phyloP scores from a whole-genome alignment of 1,284 basidiomycete genomes.

The Cystobasidium sp. region DNA sequence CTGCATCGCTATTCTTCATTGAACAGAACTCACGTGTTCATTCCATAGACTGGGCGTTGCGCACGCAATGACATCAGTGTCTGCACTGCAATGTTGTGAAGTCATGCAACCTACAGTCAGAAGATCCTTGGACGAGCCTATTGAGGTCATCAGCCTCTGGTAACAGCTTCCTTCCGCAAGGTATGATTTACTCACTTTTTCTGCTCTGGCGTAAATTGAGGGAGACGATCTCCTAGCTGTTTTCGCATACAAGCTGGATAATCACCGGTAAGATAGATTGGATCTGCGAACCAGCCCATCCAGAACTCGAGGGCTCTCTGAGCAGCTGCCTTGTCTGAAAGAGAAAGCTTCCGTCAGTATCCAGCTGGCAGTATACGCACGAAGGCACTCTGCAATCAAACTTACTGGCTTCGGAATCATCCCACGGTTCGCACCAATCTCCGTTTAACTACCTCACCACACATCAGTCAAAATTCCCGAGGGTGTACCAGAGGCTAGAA shows the following conservation, averaged over 20 bases:
- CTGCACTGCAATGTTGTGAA: slow-evolving; percentile 15
- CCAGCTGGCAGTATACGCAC: background rate
- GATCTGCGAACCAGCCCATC: slow-evolving; percentile 43
- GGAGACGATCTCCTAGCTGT: slow-evolving; percentile 69
- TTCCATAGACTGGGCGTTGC: slow-evolving; percentile 58
- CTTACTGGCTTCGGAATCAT: slow-evolving; percentile 56
- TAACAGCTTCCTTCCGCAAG: background rate
- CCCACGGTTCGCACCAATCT: slow-evolving; percentile 71
- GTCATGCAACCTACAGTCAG: slow-evolving; percentile 62
- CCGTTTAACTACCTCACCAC: slow-evolving; percentile 62
- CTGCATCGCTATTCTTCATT: no score
- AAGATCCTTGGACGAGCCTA: slow-evolving; percentile 65
- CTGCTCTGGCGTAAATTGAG: slow-evolving; percentile 69
- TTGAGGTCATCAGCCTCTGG: slow-evolving; percentile 51
- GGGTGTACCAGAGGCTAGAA: background rate
- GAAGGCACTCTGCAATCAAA: background rate
- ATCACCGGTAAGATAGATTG: slow-evolving; percentile 56
- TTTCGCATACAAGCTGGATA: slow-evolving; percentile 69
- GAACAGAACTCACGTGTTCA: slow-evolving; percentile 62
- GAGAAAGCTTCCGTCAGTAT: background rate
- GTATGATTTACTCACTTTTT: slow-evolving; percentile 47
- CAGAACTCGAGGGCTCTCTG: slow-evolving; percentile 41
- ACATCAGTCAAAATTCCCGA: background rate
- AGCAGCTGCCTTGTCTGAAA: slow-evolving; percentile 68
- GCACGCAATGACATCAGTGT: background rate